phyloP scores from a whole-genome alignment of 2,329 filamentous ascomycete genomes.

The Fusarium clavum region DNA sequence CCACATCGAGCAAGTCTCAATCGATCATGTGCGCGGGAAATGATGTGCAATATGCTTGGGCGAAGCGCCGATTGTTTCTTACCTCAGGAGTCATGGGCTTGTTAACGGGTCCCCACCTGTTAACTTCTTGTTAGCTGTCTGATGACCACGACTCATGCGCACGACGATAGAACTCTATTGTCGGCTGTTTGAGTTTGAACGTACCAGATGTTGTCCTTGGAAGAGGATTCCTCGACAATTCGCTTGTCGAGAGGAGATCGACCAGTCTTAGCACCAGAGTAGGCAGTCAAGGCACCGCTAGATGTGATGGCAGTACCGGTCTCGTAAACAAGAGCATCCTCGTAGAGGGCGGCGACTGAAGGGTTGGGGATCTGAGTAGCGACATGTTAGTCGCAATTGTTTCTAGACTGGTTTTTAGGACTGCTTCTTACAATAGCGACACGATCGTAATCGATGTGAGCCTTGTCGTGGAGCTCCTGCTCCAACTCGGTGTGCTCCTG shows the following conservation, averaged over 20 bases:
- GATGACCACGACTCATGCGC: slow-evolving; percentile 31
- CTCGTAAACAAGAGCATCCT: slow-evolving; percentile 98
- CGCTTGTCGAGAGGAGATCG: slow-evolving; percentile 97
- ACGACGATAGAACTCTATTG: slow-evolving; percentile 28
- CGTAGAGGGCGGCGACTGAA: slow-evolving; percentile 94
- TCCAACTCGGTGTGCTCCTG: slow-evolving; percentile 94
- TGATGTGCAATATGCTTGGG: slow-evolving; percentile 8
- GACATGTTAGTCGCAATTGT: slow-evolving; percentile 20
- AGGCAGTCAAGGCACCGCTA: slow-evolving; percentile 92
- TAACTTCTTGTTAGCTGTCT: slow-evolving; percentile 47
- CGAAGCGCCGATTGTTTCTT: slow-evolving; percentile 49
- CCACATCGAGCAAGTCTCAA: slow-evolving; percentile 12
- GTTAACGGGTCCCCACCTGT: slow-evolving; percentile 94
- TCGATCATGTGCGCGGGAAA: slow-evolving; percentile 2
- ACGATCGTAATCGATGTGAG: slow-evolving; percentile 98
- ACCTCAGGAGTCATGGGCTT: slow-evolving; percentile 98
- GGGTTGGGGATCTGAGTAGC: slow-evolving; percentile 79
- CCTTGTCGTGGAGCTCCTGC: slow-evolving; percentile 96
- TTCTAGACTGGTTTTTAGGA: not conserved
- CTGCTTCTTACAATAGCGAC: slow-evolving; percentile 87
- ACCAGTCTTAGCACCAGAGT: slow-evolving; percentile 98
- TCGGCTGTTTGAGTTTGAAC: slow-evolving; percentile 39
- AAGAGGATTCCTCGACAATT: slow-evolving; percentile 90
- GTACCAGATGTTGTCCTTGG: slow-evolving; percentile 90
- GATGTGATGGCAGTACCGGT: slow-evolving; percentile 97